A percentile compares a stretch with the other conserved stretches of the same genome.
Evolutionary conservation across 345 rosid species (phyloP).

Genomic region (Punica granatum): DNA sequence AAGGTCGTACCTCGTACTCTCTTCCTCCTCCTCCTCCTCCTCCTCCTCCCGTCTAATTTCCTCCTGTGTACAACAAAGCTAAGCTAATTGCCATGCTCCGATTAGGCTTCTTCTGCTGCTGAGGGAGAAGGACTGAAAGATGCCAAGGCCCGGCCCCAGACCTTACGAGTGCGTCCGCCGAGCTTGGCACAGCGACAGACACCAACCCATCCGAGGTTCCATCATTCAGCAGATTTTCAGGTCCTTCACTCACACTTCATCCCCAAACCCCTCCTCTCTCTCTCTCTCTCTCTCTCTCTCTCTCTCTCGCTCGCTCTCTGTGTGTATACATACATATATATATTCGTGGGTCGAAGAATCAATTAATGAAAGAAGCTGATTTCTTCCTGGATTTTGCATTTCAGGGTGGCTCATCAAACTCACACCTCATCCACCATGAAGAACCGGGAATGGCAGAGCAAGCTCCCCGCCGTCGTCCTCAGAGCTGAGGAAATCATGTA

Average conservation of each 20-base stretch:
- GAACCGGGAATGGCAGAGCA: constrained; percentile 90
- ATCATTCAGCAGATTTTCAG: constrained; percentile 88
- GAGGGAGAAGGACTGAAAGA: constrained; percentile 37
- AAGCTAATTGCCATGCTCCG: too few relatives aligned
- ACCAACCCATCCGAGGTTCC: constrained; percentile 82
- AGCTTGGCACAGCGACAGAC: constrained; percentile 98
- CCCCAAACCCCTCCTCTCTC: too few relatives aligned
- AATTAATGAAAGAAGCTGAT: too few relatives aligned
- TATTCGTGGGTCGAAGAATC: too few relatives aligned
- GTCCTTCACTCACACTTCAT: too few relatives aligned
- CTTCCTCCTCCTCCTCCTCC: too few relatives aligned
- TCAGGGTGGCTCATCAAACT: constrained; percentile 56
- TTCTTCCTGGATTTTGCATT: too few relatives aligned
- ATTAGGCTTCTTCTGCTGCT: too few relatives aligned
- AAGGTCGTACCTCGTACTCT: too few relatives aligned
- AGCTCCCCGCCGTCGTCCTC: constrained; percentile 70
- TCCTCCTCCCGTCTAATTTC: too few relatives aligned
- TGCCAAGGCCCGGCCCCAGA: constrained; percentile 93
- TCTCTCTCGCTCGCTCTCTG: constrained; percentile 1
- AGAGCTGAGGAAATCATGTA: constrained; percentile 95
- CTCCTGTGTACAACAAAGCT: too few relatives aligned
- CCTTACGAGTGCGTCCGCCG: constrained; percentile 91
- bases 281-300: constrained; percentile 13
- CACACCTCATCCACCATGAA: constrained; percentile 59
- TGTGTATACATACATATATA: too few relatives aligned